Evolutionary conservation across 768 basidiomycete genomes (phyloP).

Genomic region (Leccinum imitatum): DNA sequence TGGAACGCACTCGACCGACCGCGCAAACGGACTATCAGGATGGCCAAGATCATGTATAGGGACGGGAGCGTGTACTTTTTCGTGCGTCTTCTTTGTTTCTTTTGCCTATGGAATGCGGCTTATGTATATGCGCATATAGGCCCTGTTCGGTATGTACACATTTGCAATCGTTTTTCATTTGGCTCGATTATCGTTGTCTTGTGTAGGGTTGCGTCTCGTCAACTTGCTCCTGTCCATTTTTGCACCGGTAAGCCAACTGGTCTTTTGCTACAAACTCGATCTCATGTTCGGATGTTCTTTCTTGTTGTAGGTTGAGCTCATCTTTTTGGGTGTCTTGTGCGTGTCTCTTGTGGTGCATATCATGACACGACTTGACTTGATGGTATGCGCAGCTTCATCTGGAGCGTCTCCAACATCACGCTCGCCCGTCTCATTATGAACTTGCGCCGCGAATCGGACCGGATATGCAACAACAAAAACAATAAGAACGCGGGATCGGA

Average conservation of each 20-base stretch:
- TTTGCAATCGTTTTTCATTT: background rate
- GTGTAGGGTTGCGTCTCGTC: constrained; percentile 21
- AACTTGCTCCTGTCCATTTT: constrained; percentile 18
- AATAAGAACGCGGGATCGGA: too few relatives aligned
- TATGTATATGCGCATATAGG: background rate
- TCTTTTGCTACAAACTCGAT: too few relatives aligned
- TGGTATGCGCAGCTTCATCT: constrained; percentile 30
- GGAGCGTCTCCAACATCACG: constrained; percentile 28
- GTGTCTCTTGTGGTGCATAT: background rate
- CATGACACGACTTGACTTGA: too few relatives aligned
- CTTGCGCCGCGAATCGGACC: constrained; percentile 24
- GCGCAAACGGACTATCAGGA: constrained; percentile 1
- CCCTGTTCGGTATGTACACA: constrained; percentile 23
- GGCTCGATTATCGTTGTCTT: background rate
- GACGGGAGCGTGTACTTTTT: constrained; percentile 31
- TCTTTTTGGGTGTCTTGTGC: constrained; percentile 25
- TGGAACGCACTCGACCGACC: constrained; percentile 34
- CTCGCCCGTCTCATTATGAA: constrained; percentile 36
- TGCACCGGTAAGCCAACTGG: constrained; percentile 19
- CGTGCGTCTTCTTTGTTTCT: background rate
- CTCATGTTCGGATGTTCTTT: background rate
- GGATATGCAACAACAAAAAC: background rate
- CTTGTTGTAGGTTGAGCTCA: constrained; percentile 13
- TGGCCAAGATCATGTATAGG: constrained; percentile 8
- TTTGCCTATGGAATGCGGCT: background rate